A percentile compares a stretch with the other conserved stretches of the same genome.
phyloP scores from a whole-genome alignment of 1,284 basidiomycete species.

The Leccinum fuscescens region DNA sequence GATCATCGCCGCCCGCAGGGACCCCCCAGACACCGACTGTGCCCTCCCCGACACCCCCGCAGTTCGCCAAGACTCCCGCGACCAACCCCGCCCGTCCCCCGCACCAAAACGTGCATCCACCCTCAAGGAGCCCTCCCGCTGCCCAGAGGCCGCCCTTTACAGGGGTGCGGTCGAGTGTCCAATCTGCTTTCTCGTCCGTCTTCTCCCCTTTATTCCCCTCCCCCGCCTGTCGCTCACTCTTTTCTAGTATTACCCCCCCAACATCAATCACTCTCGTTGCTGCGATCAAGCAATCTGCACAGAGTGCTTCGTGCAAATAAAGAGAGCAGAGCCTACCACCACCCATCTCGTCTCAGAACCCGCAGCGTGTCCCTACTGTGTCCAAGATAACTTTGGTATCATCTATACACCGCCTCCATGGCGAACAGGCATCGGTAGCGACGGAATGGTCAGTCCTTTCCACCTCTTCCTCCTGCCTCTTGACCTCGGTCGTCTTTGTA shows the following conservation, averaged over 20 bases:
- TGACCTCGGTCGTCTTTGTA: slow-evolving; percentile 20
- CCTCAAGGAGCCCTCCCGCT: slow-evolving; percentile 55
- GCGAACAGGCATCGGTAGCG: slow-evolving; percentile 71
- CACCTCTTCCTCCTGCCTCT: slow-evolving; percentile 3
- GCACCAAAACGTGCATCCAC: slow-evolving; percentile 37
- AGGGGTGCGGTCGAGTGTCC: slow-evolving; percentile 92
- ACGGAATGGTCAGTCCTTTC: slow-evolving; percentile 53
- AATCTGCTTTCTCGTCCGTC: slow-evolving; percentile 95
- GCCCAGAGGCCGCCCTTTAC: slow-evolving; percentile 78
- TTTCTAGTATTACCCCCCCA: slow-evolving; percentile 84
- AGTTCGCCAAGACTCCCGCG: slow-evolving; percentile 39
- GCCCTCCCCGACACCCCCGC: slow-evolving; percentile 34
- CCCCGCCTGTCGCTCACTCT: slow-evolving; percentile 24
- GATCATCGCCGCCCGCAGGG: slow-evolving; percentile 75
- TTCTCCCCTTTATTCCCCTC: slow-evolving; percentile 16
- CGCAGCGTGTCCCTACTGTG: slow-evolving; percentile 94
- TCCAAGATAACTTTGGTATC: slow-evolving; percentile 94
- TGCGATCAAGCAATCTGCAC: slow-evolving; percentile 99
- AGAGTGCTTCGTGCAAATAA: slow-evolving; percentile 99
- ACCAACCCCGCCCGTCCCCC: slow-evolving; percentile 42
- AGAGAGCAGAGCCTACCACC: slow-evolving; percentile 89
- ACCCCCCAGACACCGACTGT: slow-evolving; percentile 48
- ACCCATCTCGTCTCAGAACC: slow-evolving; percentile 93
- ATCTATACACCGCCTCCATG: slow-evolving; percentile 85
- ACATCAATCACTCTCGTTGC: slow-evolving; percentile 95